phyloP scores from a whole-genome alignment of 1,139 yeast genomes.

The Geotrichum histeridarum region DNA sequence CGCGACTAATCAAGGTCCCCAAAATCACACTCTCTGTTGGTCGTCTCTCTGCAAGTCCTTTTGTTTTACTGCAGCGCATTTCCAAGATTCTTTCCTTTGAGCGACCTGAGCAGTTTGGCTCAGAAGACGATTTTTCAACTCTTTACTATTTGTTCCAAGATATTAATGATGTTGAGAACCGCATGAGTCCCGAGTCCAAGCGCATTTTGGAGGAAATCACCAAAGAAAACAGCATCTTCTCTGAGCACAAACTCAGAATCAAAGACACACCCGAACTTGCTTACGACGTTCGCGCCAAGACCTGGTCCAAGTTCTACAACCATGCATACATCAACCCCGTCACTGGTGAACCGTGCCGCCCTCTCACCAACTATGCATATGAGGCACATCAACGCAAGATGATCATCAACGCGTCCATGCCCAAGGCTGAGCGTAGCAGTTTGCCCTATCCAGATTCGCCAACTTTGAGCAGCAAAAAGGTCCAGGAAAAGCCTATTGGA shows the following conservation, averaged over 20 bases:
- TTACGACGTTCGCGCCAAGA: conserved; percentile 44
- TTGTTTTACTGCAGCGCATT: conserved; percentile 55
- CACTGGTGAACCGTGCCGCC: conserved; percentile 30
- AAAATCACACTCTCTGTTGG: conserved; percentile 66
- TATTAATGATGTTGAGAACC: conserved; percentile 54
- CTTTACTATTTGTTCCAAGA: conserved; percentile 68
- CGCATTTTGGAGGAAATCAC: conserved; percentile 55
- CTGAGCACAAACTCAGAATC: conserved; percentile 30
- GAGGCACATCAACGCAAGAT: conserved; percentile 29
- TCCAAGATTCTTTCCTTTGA: conserved; percentile 65
- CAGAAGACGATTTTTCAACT: conserved; percentile 74
- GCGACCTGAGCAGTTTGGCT: conserved; percentile 61
- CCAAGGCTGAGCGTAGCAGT: conserved; percentile 26
- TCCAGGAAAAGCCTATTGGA: conserved; percentile 10
- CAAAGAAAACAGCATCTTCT: conserved; percentile 30
- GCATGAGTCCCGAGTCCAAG: conserved; percentile 69
- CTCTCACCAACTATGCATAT: conserved; percentile 33
- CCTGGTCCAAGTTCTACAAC: conserved; percentile 38
- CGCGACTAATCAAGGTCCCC: conserved; percentile 52
- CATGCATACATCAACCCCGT: conserved; percentile 34
- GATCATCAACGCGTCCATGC: conserved; percentile 26
- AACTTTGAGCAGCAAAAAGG: conserved; percentile 1
- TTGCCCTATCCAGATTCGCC: conserved; percentile 30
- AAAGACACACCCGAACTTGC: conserved; percentile 29
- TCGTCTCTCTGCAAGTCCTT: conserved; percentile 53